These are phyloP conservation scores for Populus deltoides DNA, from an alignment of 345 rosid genomes.

Conservation along the genomic window DNA sequence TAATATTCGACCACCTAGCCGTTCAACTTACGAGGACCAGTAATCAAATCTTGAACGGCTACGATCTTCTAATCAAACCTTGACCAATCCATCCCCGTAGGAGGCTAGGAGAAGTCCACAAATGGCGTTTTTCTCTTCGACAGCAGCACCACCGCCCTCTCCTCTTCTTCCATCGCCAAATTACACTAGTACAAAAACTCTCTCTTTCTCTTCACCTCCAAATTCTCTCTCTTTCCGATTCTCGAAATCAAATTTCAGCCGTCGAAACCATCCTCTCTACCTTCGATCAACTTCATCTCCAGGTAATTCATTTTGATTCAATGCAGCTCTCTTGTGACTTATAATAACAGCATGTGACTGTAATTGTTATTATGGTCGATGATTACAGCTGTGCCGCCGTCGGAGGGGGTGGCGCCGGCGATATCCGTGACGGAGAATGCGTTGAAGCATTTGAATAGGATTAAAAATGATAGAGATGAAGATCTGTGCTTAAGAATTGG, in stretches of 20 bases:
- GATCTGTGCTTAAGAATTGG: conserved; percentile 91
- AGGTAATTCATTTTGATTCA: conserved; percentile 32
- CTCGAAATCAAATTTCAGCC: conserved; percentile 36
- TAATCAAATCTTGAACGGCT: not conserved
- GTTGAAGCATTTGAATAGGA: conserved; percentile 73
- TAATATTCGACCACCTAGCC: not conserved
- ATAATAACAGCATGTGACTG: not conserved
- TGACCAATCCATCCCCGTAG: not conserved
- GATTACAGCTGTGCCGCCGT: conserved; percentile 35
- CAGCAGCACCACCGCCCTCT: conserved; percentile 23
- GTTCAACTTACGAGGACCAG: not conserved
- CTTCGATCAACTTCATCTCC: conserved; percentile 58
- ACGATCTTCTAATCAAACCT: not conserved
- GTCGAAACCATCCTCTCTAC: conserved; percentile 31
- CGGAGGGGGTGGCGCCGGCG: conserved; percentile 70
- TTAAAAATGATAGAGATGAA: conserved; percentile 64
- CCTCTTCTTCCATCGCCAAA: conserved; percentile 28
- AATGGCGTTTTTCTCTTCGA: conserved; percentile 49
- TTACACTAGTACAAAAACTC: not conserved
- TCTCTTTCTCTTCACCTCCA: conserved; percentile 13
- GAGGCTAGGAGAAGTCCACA: not conserved
- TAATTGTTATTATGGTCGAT: not conserved
- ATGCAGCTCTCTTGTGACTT: not conserved
- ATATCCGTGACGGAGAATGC: conserved; percentile 70
- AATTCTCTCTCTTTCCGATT: conserved; percentile 41